Evolutionary conservation across 1,284 basidiomycete genomes (phyloP).

Genomic region (Cryptococcus jaspeensis): DNA sequence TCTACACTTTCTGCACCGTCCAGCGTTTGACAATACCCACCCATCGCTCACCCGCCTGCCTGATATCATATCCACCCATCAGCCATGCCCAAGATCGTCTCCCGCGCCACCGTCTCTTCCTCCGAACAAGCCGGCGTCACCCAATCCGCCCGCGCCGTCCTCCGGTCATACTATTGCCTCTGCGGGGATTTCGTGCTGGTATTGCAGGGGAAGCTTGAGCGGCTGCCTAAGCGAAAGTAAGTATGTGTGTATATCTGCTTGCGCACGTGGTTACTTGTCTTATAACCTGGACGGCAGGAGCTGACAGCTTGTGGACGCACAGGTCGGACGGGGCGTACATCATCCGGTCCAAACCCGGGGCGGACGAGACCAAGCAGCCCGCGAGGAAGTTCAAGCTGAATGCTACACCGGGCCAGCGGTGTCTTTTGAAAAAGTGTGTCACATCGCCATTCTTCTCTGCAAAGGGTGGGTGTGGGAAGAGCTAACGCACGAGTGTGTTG

Average conservation of each 20-base stretch:
- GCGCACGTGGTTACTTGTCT: too few relatives aligned
- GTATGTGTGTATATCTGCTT: too few relatives aligned
- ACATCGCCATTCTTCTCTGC: not conserved
- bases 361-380: conserved; percentile 19
- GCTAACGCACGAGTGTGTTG: not conserved
- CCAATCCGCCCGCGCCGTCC: conserved; percentile 43
- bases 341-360: conserved; percentile 36
- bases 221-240: conserved; percentile 35
- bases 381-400: conserved; percentile 53
- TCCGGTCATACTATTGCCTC: conserved; percentile 52
- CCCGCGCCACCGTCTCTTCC: conserved; percentile 45
- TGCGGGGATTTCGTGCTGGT: conserved; percentile 53
- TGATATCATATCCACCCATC: not conserved
- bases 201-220: conserved; percentile 47
- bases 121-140: conserved; percentile 46
- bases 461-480: not conserved
- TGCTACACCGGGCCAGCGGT: conserved; percentile 40
- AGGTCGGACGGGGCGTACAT: conserved; percentile 48
- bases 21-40: not conserved
- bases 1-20: too few relatives aligned
- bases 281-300: not conserved
- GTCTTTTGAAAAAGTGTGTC: conserved; percentile 41
- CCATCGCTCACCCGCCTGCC: not conserved
- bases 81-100: conserved; percentile 51
- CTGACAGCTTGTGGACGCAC: not conserved